Base-by-base conservation (phyloP, 306 rosid species). In the Lupinus albus region DNA sequence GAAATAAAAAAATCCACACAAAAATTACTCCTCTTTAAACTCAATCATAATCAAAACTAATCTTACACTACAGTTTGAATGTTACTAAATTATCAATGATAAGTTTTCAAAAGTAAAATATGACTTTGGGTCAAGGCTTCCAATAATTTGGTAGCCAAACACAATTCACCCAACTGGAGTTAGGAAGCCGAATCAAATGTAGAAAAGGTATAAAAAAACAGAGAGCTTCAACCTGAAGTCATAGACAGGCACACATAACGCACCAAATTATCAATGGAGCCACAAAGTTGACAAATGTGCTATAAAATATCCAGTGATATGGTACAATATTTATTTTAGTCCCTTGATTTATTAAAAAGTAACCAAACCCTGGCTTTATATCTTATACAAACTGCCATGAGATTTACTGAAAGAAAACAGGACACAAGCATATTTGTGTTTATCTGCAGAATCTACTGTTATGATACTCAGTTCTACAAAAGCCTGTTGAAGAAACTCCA, bases 401-500 rank as follows among this genome's bases (percentile, higher is more conserved):
- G 72, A 71, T 45, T 42, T 73, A 50, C 61, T 25, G 58, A 63
- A 62, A 56, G 61, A 63, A 67, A 63, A 6, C 54, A 62, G 59
- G 62, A 7, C 49, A 53, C 67, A 65, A 76, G 67, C 68, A 76
- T 53, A 65, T 76, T 49, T 73, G 78, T 71, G 70, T 64, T 79
- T 69, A 72, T 68, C 55, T 64, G 67, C 68, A 64, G 72, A 53
- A 17, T 75, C 54, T 36, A 56, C 35, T 18, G 67, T 60, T 53
- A 54, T 21, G 49, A 59, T 55, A 65, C 54, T 69, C 51, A 35
- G 80, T 71, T n/a, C n/a, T 64, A 76, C 75, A 76, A 79, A 56
- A 59, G 76, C 71, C 78, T 14, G 84, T 69, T n/a, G 76, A 71
- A 76, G 69, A 76, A 76, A 51, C 58, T 63, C 68, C 6, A 30